phyloP scores from a whole-genome alignment of 768 basidiomycete species.

The Ephemerocybe angulata region DNA sequence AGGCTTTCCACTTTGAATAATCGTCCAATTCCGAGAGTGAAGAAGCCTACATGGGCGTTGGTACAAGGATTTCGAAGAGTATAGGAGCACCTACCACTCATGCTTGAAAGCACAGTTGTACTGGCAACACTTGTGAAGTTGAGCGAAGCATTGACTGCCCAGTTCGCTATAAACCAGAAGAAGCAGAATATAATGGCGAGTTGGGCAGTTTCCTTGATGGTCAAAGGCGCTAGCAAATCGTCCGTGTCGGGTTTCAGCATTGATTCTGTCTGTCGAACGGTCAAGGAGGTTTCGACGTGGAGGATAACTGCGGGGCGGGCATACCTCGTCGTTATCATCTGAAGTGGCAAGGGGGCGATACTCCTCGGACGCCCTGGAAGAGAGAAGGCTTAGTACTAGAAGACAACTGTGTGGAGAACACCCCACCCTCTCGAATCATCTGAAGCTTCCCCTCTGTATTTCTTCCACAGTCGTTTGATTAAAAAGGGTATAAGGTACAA shows the following conservation, averaged over 20 bases:
- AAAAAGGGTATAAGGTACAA: conserved; percentile 31
- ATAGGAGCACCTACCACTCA: conserved; percentile 61
- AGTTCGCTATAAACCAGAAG: conserved; percentile 94
- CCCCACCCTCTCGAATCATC: conserved; percentile 1
- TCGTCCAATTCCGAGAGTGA: conserved; percentile 83
- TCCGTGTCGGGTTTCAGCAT: neutral
- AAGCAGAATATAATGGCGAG: conserved; percentile 81
- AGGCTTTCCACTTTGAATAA: conserved; percentile 79
- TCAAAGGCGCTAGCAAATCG: conserved; percentile 22
- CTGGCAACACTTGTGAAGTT: conserved; percentile 92
- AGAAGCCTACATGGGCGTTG: conserved; percentile 66
- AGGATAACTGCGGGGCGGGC: neutral
- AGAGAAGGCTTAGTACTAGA: neutral
- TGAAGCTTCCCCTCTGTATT: neutral
- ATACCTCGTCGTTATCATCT: conserved; percentile 2
- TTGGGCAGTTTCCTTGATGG: conserved; percentile 62
- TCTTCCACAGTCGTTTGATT: conserved; percentile 21
- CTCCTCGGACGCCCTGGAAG: conserved; percentile 14
- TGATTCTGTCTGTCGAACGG: neutral
- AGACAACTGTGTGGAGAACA: too few relatives aligned
- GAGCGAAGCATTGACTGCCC: conserved; percentile 80
- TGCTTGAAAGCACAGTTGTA: conserved; percentile 83
- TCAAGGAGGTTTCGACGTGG: neutral
- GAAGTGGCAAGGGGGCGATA: conserved; percentile 24
- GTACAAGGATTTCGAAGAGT: neutral